Evolutionary conservation across 345 rosid genomes (phyloP), one percentile per base, ranked within the genome.

Genomic region (Leavenworthia alabamica): DNA sequence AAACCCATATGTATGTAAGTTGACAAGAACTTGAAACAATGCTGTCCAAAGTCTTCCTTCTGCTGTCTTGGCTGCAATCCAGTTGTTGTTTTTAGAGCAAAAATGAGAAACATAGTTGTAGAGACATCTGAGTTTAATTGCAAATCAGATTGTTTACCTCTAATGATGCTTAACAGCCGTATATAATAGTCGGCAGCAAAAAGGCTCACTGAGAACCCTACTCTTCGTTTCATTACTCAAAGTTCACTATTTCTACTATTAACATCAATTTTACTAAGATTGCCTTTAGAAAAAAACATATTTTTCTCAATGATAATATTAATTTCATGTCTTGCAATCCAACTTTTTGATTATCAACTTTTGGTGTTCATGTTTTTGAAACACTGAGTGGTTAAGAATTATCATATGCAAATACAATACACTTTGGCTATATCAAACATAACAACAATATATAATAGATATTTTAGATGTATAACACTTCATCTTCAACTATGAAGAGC

Each of bases 121-220:
- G 20, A 63, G n/a, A 42, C 20, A 65, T 33, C 28, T 3, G 7
- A 26, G 10, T 46, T 24, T 35, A 24, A 6, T 33, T 20, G 12
- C n/a, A 59, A 26, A 66, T 39, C 23, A 66, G 59, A 15, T 37
- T 12, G 61, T 22, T 67, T 67, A 89, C 99, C 91, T 81, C 72
- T 80, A 78, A 71, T 77, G 87, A 78, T 87, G 91, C 84, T 86
- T 93, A 74, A 93, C 63, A 73, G 81, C 78, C 3, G 96, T 82
- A 68, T 70, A 84, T 51, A 93, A 49, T 36, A 93, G 76, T 50
- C 80, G 82, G 74, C 97, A 89, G 72, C 87, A 89, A 22, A 86
- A 26, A 89, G 52, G 44, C 69, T 75, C 60, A 78, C 44, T 2
- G 86, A 76, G 80, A 89, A 89, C n/a, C n/a, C n/a, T n/a, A n/a